These are phyloP conservation scores for Penicillium sp. DNA, from an alignment of 2,329 filamentous ascomycete species.

Conservation along the genomic window DNA sequence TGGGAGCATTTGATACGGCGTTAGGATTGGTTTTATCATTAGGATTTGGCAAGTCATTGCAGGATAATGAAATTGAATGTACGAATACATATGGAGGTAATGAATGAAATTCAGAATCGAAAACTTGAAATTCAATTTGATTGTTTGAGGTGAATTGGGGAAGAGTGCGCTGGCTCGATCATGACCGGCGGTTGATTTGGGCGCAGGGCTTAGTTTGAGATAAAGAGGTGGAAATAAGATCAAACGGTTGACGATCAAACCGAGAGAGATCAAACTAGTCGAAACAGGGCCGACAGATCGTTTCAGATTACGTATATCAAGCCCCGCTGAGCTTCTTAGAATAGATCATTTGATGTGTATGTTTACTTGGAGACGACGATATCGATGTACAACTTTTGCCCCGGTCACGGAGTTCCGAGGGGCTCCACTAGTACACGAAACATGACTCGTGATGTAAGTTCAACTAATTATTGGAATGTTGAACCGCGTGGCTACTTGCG, in stretches of 20 bases:
- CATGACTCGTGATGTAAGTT: neutral
- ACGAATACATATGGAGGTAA: slow-evolving; percentile 6
- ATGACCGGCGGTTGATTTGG: neutral
- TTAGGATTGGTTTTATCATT: neutral
- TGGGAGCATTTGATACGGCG: neutral
- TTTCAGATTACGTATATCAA: neutral
- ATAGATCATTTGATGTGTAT: neutral
- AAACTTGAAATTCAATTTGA: too few species aligned
- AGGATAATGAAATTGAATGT: slow-evolving; percentile 14
- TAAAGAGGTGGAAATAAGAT: neutral
- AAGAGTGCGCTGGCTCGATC: too few species aligned
- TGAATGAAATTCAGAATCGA: neutral
- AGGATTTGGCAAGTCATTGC: slow-evolving; percentile 1
- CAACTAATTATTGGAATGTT: neutral
- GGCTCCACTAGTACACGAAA: neutral
- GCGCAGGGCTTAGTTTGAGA: neutral
- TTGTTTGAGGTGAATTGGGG: too few species aligned
- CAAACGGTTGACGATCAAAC: slow-evolving; percentile 1
- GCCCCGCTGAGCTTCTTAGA: neutral
- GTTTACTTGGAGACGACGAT: neutral
- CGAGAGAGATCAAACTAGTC: neutral
- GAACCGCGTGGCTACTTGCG: neutral
- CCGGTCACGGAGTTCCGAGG: neutral
- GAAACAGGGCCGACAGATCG: neutral
- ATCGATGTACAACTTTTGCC: too few species aligned